These are phyloP conservation scores for Boletus edulis DNA, from an alignment of 768 basidiomycete genomes.

Conservation along the genomic window DNA sequence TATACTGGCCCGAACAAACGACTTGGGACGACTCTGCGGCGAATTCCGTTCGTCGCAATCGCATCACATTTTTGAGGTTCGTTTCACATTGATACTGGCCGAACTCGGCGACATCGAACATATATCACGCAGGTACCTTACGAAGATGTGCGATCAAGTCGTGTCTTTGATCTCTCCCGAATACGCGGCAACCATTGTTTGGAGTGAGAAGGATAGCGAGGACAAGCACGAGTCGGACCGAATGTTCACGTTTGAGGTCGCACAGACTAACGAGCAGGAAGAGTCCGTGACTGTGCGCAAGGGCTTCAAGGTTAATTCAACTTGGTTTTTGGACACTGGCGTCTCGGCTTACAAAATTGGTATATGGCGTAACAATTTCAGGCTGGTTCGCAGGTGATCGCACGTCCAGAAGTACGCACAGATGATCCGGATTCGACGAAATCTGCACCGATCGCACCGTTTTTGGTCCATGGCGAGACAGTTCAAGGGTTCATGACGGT, in stretches of 20 bases:
- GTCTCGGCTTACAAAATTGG: neutral
- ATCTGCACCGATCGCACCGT: slow-evolving; percentile 17
- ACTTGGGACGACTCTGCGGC: slow-evolving; percentile 35
- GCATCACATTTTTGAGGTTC: slow-evolving; percentile 62
- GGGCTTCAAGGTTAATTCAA: slow-evolving; percentile 43
- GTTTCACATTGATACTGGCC: neutral
- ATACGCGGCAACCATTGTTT: too few relatives aligned
- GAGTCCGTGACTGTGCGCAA: slow-evolving; percentile 42
- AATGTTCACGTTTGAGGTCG: slow-evolving; percentile 52
- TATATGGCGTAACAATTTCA: neutral
- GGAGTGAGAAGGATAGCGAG: too few relatives aligned
- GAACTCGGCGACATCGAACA: too few relatives aligned
- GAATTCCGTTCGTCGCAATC: slow-evolving; percentile 46
- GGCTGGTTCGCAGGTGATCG: slow-evolving; percentile 14
- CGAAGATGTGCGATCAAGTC: too few relatives aligned
- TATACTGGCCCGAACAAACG: slow-evolving; percentile 56
- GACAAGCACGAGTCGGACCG: slow-evolving; percentile 45
- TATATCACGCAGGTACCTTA: too few relatives aligned
- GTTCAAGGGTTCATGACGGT: slow-evolving; percentile 40
- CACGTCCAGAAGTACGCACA: slow-evolving; percentile 1
- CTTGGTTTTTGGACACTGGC: neutral
- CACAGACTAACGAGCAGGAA: slow-evolving; percentile 25
- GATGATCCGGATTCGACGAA: slow-evolving; percentile 7
- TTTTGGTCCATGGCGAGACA: slow-evolving; percentile 40
- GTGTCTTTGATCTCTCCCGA: too few relatives aligned